Conservation (phyloP, 164 flowering plant species). For the Macadamia integrifolia region DNA sequence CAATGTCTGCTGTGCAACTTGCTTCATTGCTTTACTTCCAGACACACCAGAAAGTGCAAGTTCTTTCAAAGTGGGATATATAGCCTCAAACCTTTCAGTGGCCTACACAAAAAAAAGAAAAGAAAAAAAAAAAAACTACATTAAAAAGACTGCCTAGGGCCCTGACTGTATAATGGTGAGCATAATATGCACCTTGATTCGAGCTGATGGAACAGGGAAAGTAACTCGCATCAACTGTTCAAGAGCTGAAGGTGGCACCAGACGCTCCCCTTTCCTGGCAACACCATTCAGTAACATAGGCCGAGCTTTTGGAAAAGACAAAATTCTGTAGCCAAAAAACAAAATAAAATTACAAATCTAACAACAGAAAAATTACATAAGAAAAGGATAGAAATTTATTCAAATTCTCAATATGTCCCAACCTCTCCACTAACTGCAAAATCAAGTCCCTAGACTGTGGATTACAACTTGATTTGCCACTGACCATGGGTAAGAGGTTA, state of each 20-base stretch:
- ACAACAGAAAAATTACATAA: background rate
- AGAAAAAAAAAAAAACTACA: background rate
- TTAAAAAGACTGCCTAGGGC: background rate
- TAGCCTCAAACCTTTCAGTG: conserved; percentile 86
- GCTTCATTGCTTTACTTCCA: conserved; percentile 89
- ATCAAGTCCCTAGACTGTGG: conserved; percentile 84
- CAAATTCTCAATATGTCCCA: conserved; percentile 5
- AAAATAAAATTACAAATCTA: conserved; percentile 3
- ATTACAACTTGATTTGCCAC: conserved; percentile 60
- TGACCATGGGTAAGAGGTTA: conserved; percentile 56
- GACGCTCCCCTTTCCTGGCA: conserved; percentile 82
- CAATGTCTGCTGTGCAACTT: conserved; percentile 62
- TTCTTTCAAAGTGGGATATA: conserved; percentile 75
- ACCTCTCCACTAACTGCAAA: conserved; percentile 89
- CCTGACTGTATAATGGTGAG: background rate
- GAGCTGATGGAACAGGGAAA: conserved; percentile 65
- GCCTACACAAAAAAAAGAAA: conserved; percentile 44
- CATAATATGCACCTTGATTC: conserved; percentile 56
- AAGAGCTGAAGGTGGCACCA: conserved; percentile 74
- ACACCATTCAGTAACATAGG: conserved; percentile 67
- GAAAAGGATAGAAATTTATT: background rate
- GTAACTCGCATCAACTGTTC: conserved; percentile 56
- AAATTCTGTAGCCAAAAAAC: conserved; percentile 42
- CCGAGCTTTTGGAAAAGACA: conserved; percentile 74
- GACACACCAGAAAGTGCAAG: conserved; percentile 77